A percentile compares a stretch with the other conserved stretches of the same genome.
Evolutionary conservation across 2,329 filamentous ascomycete species (phyloP).

Genomic region (Talaromyces sp.): DNA sequence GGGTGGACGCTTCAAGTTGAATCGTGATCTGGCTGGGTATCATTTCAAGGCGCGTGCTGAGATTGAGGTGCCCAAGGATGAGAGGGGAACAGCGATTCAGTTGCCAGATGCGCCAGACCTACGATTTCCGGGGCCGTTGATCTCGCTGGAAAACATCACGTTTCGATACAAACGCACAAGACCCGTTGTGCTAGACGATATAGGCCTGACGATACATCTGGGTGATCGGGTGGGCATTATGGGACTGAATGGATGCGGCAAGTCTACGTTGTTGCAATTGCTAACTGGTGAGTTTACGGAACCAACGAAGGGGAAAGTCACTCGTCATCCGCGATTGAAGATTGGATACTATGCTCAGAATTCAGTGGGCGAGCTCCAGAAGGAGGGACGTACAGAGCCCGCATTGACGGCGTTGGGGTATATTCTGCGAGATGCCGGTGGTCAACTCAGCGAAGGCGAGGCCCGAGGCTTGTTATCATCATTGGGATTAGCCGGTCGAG

Average conservation of each 20-base stretch:
- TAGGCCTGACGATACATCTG: constrained; percentile 67
- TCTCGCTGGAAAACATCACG: constrained; percentile 66
- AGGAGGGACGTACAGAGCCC: constrained; percentile 99
- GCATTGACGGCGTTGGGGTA: constrained; percentile 84
- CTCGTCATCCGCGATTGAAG: constrained; percentile 97
- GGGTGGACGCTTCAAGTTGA: constrained; percentile 76
- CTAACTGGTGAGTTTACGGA: constrained; percentile 81
- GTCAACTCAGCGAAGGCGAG: constrained; percentile 62
- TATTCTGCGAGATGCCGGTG: constrained; percentile 55
- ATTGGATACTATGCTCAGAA: constrained; percentile 99
- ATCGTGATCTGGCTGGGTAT: constrained; percentile 65
- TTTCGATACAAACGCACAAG: constrained; percentile 59
- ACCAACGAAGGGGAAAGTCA: constrained; percentile 76
- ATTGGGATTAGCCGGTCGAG: constrained; percentile 66
- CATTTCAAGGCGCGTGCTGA: constrained; percentile 59
- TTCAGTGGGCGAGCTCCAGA: constrained; percentile 96
- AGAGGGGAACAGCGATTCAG: constrained; percentile 55
- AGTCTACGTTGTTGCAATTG: constrained; percentile 96
- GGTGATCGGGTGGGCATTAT: constrained; percentile 91
- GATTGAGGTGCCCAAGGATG: constrained; percentile 66
- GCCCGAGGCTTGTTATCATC: constrained; percentile 64
- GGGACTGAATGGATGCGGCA: constrained; percentile 94
- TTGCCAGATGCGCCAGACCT: constrained; percentile 66
- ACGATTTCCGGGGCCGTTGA: constrained; percentile 69
- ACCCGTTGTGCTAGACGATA: constrained; percentile 56